phyloP scores from a whole-genome alignment of 106 monocot species.

The Cymbidium sinense region DNA sequence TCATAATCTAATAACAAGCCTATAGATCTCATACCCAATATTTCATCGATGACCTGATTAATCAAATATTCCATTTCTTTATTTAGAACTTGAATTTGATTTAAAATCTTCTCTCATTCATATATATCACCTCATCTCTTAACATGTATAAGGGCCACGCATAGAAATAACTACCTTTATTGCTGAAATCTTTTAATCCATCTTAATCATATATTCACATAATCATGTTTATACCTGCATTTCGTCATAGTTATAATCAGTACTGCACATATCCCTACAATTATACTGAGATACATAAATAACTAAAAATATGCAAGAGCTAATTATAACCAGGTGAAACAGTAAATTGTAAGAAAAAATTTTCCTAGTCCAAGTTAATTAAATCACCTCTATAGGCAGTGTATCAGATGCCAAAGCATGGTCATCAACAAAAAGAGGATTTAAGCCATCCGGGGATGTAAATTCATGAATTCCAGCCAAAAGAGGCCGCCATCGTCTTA shows the following conservation, averaged over 20 bases:
- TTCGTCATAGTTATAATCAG: not conserved
- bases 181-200: not conserved
- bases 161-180: not conserved
- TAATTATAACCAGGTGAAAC: not conserved
- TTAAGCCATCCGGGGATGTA: slow-evolving; percentile 89
- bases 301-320: not conserved
- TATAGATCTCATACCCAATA: too few species aligned
- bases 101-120: too few species aligned
- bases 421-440: slow-evolving; percentile 90
- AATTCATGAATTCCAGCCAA: slow-evolving; percentile 97
- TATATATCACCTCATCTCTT: too few species aligned
- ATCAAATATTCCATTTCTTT: too few species aligned
- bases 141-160: not conserved
- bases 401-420: slow-evolving; percentile 84
- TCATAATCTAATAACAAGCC: too few species aligned
- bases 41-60: too few species aligned
- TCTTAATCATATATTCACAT: not conserved
- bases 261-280: not conserved
- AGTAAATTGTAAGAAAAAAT: not conserved
- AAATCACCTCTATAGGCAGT: slow-evolving; percentile 73
- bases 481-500: slow-evolving; percentile 92
- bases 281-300: not conserved
- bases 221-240: slow-evolving; percentile 1
- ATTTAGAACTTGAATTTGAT: too few species aligned
- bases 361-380: not conserved